A percentile compares a stretch with the other conserved stretches of the same genome.
These are phyloP conservation scores for Solanum arcanum DNA, from an alignment of 257 asterid species.

Conservation along the genomic window DNA sequence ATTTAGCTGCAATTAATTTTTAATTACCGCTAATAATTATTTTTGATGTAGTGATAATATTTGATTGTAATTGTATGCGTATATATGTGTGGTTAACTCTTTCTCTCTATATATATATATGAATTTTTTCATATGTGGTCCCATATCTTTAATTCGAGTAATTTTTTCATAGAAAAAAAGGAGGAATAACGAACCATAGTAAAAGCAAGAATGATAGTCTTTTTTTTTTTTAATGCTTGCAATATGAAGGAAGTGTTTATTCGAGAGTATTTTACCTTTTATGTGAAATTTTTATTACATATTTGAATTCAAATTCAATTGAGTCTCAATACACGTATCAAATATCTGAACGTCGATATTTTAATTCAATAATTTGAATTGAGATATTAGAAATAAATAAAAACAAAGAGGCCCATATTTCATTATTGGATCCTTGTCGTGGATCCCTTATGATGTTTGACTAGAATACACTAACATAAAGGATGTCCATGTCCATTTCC, in stretches of 20 bases:
- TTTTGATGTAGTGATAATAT: no score
- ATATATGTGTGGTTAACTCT: no score
- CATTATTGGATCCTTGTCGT: not conserved
- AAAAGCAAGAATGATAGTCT: not conserved
- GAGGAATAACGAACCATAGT: not conserved
- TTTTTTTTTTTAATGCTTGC: not conserved
- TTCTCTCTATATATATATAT: not conserved
- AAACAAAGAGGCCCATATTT: not conserved
- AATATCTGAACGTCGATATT: not conserved
- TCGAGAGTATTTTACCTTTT: not conserved
- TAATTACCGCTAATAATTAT: no score
- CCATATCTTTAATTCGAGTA: not conserved
- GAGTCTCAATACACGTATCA: fast-evolving
- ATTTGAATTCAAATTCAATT: not conserved
- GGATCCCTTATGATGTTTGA: not conserved
- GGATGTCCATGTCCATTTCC: not conserved
- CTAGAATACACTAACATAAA: not conserved
- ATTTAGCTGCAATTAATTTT: no score
- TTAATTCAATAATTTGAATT: not conserved
- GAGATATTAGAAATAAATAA: not conserved
- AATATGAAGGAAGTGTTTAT: not conserved
- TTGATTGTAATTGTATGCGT: not conserved
- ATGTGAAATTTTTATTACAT: not conserved
- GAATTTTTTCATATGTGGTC: not conserved
- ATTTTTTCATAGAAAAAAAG: not conserved